phyloP scores from a whole-genome alignment of 2,329 filamentous ascomycete genomes.

The Metarhizium guizhouense region DNA sequence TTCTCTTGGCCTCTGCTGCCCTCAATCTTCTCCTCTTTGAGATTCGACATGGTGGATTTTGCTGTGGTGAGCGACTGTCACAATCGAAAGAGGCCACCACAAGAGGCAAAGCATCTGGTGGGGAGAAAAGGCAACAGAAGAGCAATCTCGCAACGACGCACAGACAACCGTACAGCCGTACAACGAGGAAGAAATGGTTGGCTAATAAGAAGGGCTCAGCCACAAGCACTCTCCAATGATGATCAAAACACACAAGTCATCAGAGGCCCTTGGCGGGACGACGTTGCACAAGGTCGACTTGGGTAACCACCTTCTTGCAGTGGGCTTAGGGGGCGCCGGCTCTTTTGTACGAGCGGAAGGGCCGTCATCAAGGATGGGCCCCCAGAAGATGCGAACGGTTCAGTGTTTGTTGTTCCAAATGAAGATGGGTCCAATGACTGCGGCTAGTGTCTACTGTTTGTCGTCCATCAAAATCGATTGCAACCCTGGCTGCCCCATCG shows the following conservation, averaged over 20 bases:
- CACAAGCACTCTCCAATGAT: background rate
- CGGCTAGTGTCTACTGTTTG: too few species aligned
- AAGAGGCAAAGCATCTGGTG: too few species aligned
- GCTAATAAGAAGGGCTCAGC: background rate
- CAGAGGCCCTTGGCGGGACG: background rate
- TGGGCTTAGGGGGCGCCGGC: too few species aligned
- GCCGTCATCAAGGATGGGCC: background rate
- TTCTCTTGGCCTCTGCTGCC: background rate
- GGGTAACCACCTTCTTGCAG: background rate
- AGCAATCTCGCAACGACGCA: background rate
- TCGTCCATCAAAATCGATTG: background rate
- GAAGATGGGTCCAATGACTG: background rate
- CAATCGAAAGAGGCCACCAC: too few species aligned
- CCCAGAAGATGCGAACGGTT: background rate
- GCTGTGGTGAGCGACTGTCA: background rate
- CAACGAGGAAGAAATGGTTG: background rate
- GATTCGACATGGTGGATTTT: slow-evolving; percentile 4
- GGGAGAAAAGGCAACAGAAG: background rate
- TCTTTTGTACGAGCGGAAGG: background rate
- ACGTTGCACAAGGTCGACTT: background rate
- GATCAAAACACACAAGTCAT: background rate
- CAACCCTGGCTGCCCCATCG: background rate
- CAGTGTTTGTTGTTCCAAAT: background rate
- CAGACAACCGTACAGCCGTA: background rate
- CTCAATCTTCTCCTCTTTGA: background rate